Evolutionary conservation across 2,329 filamentous ascomycete species (phyloP), one percentile per base, ranked within the genome.

Genomic region (Arthrinium phaeospermum): DNA sequence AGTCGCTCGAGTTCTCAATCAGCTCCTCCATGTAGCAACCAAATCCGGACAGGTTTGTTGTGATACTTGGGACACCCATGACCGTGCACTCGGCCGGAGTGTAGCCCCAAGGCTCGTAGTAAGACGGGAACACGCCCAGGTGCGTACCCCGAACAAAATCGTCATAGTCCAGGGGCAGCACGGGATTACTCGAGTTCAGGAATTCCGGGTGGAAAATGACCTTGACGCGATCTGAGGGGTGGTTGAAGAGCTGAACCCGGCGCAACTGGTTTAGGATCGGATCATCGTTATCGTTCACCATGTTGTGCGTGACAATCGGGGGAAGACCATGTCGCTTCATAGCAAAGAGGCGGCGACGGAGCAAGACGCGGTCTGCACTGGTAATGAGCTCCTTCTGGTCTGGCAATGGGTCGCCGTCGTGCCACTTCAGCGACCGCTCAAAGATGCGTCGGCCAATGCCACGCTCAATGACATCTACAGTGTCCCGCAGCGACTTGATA

Each of bases 21-120:
- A 98, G 86, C 84, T 98, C 96, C 83, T 99, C 96, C 96, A 99
- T 99, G 83, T 99, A 98, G 84, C 96, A 98, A 69, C 96, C 96
- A 79, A 99, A 99, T 27, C 96, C 96, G 8, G 96, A 98, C 64
- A 99, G 86, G 83, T 99, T 99, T 41, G 96, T 98, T 14, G 96
- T 98, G 84, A 99, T 98, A 83, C 94, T 98, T 61, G 96, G 96
- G 53, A 99, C 95, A 78, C 96, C 96, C 96, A 98, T 98, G 75
- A 98, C 96, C 0, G 96, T 98, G 83, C 96, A 99, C 83, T 98
- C 96, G 70, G 96, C 96, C 0, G 96, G 96, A 2, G 96, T 99
- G 84, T 99, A 99, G 67, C 96, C 96, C 96, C 96, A 99, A 12
- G 96, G 96, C 85, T 99, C 96, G 82, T 99, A 99, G 89, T 98